Conservation (phyloP, 108 stramenopile genomes). For the Nannochloropsis oceanica region DNA sequence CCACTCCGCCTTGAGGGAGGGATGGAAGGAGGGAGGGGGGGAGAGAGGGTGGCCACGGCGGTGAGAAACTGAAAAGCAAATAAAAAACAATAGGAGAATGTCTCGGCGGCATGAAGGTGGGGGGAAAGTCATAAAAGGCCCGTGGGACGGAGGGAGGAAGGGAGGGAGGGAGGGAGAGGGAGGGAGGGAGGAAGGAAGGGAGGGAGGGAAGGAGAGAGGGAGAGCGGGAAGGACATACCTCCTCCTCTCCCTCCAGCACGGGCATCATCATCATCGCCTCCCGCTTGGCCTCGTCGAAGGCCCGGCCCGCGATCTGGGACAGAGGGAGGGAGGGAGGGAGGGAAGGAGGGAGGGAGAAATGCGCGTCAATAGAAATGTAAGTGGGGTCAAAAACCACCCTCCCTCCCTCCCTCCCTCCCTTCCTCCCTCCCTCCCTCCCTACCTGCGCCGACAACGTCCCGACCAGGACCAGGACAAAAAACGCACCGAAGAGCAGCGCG, state of each 20-base stretch:
- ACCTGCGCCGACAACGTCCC: slow-evolving; percentile 22
- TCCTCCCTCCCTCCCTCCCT: neutral
- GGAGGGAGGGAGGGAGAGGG: neutral
- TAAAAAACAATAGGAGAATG: too few relatives aligned
- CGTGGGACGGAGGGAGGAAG: neutral
- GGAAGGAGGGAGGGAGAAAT: neutral
- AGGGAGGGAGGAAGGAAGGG: neutral
- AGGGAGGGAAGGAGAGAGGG: neutral
- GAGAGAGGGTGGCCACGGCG: too few relatives aligned
- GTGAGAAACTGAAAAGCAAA: too few relatives aligned
- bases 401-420: neutral
- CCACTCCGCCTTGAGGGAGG: neutral
- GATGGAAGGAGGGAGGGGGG: too few relatives aligned
- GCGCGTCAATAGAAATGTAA: neutral
- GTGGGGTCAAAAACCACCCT: neutral
- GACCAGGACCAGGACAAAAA: slow-evolving; percentile 12
- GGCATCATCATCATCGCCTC: neutral
- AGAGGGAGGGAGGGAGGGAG: neutral
- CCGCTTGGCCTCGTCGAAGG: neutral
- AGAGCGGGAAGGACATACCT: neutral
- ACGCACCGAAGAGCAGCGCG: neutral
- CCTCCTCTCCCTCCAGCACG: neutral
- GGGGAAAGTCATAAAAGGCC: neutral
- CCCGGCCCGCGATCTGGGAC: neutral
- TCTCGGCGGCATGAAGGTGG: neutral